phyloP scores from a whole-genome alignment of 78 protist species.

The Pelomyxa schiedti region DNA sequence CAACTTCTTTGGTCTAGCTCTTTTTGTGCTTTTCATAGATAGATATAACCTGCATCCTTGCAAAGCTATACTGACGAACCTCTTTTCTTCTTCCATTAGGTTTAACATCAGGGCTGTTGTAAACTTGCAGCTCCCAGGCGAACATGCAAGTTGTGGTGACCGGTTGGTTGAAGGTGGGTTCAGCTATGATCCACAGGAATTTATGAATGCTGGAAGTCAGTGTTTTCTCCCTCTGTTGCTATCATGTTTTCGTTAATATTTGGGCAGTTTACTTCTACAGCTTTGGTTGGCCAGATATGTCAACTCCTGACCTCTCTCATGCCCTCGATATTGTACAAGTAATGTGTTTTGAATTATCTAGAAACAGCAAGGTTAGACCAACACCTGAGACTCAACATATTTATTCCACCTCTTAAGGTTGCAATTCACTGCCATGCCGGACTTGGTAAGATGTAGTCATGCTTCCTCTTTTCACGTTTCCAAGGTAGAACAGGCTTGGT shows the following conservation, averaged over 20 bases:
- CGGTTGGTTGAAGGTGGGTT: not conserved
- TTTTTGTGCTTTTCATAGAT: too few relatives aligned
- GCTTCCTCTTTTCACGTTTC: not conserved
- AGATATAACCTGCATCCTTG: too few relatives aligned
- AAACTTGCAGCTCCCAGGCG: not conserved
- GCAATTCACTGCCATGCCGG: conserved; percentile 21
- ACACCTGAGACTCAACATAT: too few relatives aligned
- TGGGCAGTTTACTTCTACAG: not conserved
- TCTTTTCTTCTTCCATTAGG: not conserved
- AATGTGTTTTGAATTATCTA: not conserved
- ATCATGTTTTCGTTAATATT: too few relatives aligned
- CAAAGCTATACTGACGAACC: too few relatives aligned
- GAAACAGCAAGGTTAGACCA: not conserved
- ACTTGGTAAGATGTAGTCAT: not conserved
- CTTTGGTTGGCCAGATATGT: conserved; percentile 13
- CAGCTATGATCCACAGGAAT: not conserved
- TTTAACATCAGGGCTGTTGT: not conserved
- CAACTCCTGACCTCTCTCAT: not conserved
- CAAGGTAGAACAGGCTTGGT: not conserved
- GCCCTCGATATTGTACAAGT: conserved; percentile 4
- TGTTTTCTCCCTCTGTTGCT: too few relatives aligned
- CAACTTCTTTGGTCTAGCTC: too few relatives aligned
- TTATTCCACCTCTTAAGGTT: not conserved
- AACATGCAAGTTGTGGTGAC: conserved; percentile 12
- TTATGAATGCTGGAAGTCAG: conserved; percentile 2